Conservation (phyloP, 208 protist genomes). For the Crithidia mellificae region DNA sequence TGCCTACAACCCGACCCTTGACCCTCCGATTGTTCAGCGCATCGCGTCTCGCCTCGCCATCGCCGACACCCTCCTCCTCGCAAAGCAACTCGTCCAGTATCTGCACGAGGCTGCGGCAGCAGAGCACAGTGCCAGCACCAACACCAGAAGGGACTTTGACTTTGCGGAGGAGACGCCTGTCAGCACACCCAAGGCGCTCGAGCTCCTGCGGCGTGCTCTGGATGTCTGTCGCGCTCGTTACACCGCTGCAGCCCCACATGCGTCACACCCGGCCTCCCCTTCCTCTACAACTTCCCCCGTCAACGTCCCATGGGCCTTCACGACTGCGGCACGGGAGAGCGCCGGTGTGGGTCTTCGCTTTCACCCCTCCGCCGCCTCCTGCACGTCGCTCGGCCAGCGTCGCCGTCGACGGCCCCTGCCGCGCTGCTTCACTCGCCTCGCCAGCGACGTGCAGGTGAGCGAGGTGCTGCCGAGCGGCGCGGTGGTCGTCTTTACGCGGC, state of each 20-base stretch:
- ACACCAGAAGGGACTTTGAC: background rate
- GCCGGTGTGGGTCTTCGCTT: conserved; percentile 24
- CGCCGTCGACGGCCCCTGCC: conserved; percentile 21
- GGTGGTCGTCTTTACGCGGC: conserved; percentile 64
- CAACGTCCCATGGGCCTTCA: conserved; percentile 17
- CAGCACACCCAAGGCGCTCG: conserved; percentile 3
- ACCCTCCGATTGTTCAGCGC: conserved; percentile 35
- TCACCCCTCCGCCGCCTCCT: conserved; percentile 1
- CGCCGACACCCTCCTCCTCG: conserved; percentile 30
- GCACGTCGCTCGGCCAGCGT: conserved; percentile 2
- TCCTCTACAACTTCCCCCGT: background rate
- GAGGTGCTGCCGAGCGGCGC: conserved; percentile 69
- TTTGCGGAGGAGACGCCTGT: background rate
- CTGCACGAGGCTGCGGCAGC: conserved; percentile 30
- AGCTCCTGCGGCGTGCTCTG: conserved; percentile 23
- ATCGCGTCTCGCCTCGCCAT: conserved; percentile 37
- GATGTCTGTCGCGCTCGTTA: conserved; percentile 19
- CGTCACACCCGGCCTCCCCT: background rate
- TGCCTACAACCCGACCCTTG: conserved; percentile 49
- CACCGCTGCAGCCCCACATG: background rate
- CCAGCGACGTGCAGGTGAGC: conserved; percentile 67
- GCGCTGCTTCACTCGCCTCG: conserved; percentile 27
- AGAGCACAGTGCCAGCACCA: conserved; percentile 9
- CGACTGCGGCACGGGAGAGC: conserved; percentile 16
- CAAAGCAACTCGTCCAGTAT: conserved; percentile 31